phyloP scores from a whole-genome alignment of 352 stramenopile species.

The Globisporangium sylvaticum region DNA sequence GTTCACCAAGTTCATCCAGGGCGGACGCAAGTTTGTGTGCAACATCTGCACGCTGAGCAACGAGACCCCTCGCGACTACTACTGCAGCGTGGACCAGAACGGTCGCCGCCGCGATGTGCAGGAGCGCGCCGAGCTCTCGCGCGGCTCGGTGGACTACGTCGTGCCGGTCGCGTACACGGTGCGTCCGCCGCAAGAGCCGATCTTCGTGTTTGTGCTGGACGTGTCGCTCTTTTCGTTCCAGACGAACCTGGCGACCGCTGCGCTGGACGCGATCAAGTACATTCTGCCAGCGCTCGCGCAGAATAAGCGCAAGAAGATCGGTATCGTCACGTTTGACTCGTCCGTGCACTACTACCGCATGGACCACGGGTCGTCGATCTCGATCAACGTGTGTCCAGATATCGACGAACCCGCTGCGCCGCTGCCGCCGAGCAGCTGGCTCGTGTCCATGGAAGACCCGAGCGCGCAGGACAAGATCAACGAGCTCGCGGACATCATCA shows the following conservation, averaged over 20 bases:
- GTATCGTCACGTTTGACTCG: slow-evolving; percentile 86
- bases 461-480: slow-evolving; percentile 65
- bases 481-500: slow-evolving; percentile 66
- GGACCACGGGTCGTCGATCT: slow-evolving; percentile 62
- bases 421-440: slow-evolving; percentile 70
- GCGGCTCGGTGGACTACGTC: slow-evolving; percentile 84
- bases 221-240: slow-evolving; percentile 85
- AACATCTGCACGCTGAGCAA: slow-evolving; percentile 87
- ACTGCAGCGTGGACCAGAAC: slow-evolving; percentile 86
- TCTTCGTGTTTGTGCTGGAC: slow-evolving; percentile 86
- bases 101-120: slow-evolving; percentile 77
- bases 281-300: slow-evolving; percentile 66
- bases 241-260: slow-evolving; percentile 53
- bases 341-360: slow-evolving; percentile 86
- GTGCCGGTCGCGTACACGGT: slow-evolving; percentile 82
- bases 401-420: slow-evolving; percentile 76
- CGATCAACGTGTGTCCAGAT: slow-evolving; percentile 73
- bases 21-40: slow-evolving; percentile 83
- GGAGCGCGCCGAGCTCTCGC: slow-evolving; percentile 73
- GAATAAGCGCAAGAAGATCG: slow-evolving; percentile 84
- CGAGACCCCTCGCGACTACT: slow-evolving; percentile 83
- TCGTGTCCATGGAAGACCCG: slow-evolving; percentile 80
- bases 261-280: slow-evolving; percentile 77
- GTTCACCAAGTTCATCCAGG: slow-evolving; percentile 86
- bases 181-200: slow-evolving; percentile 75